phyloP scores from a whole-genome alignment of 352 stramenopile genomes.

The Phytophthora pinifolia region DNA sequence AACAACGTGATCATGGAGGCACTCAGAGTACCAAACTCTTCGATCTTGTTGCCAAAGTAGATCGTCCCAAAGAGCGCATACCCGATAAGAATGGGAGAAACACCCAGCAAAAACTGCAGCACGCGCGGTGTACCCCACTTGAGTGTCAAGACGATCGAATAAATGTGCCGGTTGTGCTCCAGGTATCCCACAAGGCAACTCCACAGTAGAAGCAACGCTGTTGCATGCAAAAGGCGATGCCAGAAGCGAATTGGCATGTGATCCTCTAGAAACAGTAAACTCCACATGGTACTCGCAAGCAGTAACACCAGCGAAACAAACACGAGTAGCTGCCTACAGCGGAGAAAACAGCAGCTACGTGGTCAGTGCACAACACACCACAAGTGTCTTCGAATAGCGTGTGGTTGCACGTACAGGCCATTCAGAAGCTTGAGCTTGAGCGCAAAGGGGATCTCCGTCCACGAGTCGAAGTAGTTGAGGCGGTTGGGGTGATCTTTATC shows the following conservation, averaged over 20 bases:
- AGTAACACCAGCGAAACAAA: slow-evolving; percentile 51
- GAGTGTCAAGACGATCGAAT: slow-evolving; percentile 91
- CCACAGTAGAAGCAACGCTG: slow-evolving; percentile 80
- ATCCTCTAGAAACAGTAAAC: slow-evolving; percentile 66
- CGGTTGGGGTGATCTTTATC: slow-evolving; percentile 9
- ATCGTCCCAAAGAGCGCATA: slow-evolving; percentile 90
- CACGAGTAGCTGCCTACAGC: slow-evolving; percentile 59
- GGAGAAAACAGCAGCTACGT: neutral
- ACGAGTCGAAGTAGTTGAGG: slow-evolving; percentile 21
- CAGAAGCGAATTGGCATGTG: slow-evolving; percentile 74
- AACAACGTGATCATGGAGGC: slow-evolving; percentile 85
- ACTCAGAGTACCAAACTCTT: slow-evolving; percentile 69
- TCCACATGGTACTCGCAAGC: slow-evolving; percentile 68
- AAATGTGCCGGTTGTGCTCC: slow-evolving; percentile 86
- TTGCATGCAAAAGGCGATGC: slow-evolving; percentile 73
- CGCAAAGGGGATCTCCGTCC: slow-evolving; percentile 38
- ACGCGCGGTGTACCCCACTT: slow-evolving; percentile 78
- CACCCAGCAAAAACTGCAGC: slow-evolving; percentile 85
- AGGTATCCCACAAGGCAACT: slow-evolving; percentile 83
- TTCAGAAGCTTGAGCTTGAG: slow-evolving; percentile 75
- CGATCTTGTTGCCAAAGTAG: slow-evolving; percentile 85
- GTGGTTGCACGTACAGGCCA: slow-evolving; percentile 43
- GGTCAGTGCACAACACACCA: slow-evolving; percentile 1
- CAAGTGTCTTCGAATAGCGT: neutral
- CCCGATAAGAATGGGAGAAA: slow-evolving; percentile 87